Evolutionary conservation across 352 stramenopile species (phyloP).

Genomic region (Phytophthora quininea): DNA sequence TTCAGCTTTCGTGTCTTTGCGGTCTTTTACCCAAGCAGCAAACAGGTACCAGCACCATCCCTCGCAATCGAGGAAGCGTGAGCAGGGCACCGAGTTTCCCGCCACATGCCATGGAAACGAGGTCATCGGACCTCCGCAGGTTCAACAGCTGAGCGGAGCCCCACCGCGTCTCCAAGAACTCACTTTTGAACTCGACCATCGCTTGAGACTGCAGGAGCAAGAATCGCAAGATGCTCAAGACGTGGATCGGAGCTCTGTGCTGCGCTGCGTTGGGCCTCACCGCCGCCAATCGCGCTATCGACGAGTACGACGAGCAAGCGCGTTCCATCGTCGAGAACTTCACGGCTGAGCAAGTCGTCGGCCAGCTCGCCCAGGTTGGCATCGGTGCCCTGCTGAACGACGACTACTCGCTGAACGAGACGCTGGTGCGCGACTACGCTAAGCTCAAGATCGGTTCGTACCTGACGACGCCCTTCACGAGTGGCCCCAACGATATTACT

Average conservation of each 20-base stretch:
- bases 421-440: conserved; percentile 57
- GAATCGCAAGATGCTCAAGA: conserved; percentile 6
- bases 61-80: neutral
- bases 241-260: conserved; percentile 8
- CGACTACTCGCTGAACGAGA: conserved; percentile 49
- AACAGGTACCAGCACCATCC: neutral
- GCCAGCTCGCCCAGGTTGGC: conserved; percentile 88
- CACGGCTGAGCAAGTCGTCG: conserved; percentile 44
- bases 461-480: conserved; percentile 56
- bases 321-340: conserved; percentile 13
- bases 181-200: neutral
- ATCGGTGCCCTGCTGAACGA: conserved; percentile 61
- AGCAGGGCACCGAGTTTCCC: neutral
- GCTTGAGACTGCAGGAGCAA: neutral
- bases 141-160: neutral
- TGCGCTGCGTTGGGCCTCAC: conserved; percentile 13
- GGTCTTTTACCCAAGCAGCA: neutral
- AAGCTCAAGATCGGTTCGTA: conserved; percentile 83
- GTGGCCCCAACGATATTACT: conserved; percentile 3
- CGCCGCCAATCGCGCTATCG: neutral
- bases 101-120: neutral
- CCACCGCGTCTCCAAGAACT: neutral
- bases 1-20: neutral
- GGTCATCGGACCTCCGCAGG: neutral
- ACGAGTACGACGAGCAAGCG: conserved; percentile 11